phyloP scores from a whole-genome alignment of 2,329 filamentous ascomycete species.

The Didymellaceae sp. region DNA sequence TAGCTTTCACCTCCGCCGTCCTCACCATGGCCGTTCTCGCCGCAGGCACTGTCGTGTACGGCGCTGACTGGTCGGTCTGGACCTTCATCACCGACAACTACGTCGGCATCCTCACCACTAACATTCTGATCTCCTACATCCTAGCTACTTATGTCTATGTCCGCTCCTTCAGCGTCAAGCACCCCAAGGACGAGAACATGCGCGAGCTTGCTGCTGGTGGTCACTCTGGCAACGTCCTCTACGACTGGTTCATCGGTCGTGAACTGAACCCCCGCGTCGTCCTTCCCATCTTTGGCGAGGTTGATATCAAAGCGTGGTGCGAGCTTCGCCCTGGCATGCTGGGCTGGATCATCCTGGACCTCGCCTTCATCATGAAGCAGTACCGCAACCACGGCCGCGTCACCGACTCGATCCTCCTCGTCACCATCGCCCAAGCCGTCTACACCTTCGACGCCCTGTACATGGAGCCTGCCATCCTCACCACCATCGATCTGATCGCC shows the following conservation, averaged over 20 bases:
- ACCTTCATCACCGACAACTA: constrained; percentile 93
- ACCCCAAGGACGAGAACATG: constrained; percentile 69
- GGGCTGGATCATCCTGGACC: constrained; percentile 85
- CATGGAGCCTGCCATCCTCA: constrained; percentile 88
- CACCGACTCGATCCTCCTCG: constrained; percentile 83
- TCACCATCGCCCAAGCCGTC: constrained; percentile 76
- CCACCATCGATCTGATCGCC: constrained; percentile 91
- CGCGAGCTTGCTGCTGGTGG: constrained; percentile 85
- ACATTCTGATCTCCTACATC: constrained; percentile 75
- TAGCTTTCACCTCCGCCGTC: constrained; percentile 78
- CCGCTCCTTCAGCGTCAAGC: constrained; percentile 79
- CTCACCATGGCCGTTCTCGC: constrained; percentile 74
- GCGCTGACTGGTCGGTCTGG: constrained; percentile 86
- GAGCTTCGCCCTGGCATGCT: constrained; percentile 92
- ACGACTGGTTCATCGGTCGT: constrained; percentile 96
- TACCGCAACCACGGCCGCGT: constrained; percentile 83
- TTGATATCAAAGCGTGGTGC: constrained; percentile 89
- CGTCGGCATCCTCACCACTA: constrained; percentile 81
- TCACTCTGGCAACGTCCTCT: constrained; percentile 81
- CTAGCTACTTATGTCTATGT: constrained; percentile 82
- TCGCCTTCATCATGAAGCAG: constrained; percentile 84
- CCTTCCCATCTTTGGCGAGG: constrained; percentile 78
- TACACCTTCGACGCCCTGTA: constrained; percentile 86
- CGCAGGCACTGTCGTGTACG: constrained; percentile 76
- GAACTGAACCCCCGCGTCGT: constrained; percentile 89